These are phyloP conservation scores for Isoetes engelmannii DNA, from an alignment of 83 land plant genomes.

Conservation along the genomic window DNA sequence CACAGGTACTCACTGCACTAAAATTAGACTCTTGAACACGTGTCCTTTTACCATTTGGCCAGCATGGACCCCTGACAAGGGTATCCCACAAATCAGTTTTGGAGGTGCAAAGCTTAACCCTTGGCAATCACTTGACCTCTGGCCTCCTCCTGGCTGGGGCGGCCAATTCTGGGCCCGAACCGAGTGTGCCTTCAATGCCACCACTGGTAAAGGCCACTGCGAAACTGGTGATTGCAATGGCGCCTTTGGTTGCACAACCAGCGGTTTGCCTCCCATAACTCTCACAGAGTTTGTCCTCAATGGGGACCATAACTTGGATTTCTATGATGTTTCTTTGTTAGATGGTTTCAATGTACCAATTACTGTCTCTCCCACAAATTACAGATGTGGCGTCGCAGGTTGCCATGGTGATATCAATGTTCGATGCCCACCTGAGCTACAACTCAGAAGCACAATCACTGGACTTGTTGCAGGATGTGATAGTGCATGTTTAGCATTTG, in stretches of 20 bases:
- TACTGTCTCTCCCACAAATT: not conserved
- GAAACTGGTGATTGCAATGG: constrained; percentile 9
- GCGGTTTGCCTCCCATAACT: not conserved
- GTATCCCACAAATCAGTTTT: not conserved
- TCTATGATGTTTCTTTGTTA: not conserved
- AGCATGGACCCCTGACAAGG: not conserved
- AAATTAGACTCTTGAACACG: not conserved
- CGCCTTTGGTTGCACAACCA: not conserved
- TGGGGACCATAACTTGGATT: not conserved
- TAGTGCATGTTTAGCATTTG: not conserved
- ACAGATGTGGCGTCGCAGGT: not conserved
- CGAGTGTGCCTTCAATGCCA: not conserved
- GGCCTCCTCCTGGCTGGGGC: not conserved
- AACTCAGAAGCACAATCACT: not conserved
- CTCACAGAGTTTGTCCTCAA: not conserved
- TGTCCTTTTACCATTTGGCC: constrained; percentile 9
- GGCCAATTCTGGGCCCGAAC: constrained; percentile 10
- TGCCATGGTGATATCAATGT: not conserved
- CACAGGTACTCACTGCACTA: not conserved
- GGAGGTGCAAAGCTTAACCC: constrained; percentile 7
- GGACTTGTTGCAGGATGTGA: not conserved
- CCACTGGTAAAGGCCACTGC: not conserved
- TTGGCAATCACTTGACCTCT: constrained; percentile 2
- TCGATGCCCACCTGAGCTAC: constrained; percentile 3
- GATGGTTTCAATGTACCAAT: constrained; percentile 6